These are phyloP conservation scores for Colletotrichum sojae DNA, from an alignment of 2,329 filamentous ascomycete genomes.

Conservation along the genomic window DNA sequence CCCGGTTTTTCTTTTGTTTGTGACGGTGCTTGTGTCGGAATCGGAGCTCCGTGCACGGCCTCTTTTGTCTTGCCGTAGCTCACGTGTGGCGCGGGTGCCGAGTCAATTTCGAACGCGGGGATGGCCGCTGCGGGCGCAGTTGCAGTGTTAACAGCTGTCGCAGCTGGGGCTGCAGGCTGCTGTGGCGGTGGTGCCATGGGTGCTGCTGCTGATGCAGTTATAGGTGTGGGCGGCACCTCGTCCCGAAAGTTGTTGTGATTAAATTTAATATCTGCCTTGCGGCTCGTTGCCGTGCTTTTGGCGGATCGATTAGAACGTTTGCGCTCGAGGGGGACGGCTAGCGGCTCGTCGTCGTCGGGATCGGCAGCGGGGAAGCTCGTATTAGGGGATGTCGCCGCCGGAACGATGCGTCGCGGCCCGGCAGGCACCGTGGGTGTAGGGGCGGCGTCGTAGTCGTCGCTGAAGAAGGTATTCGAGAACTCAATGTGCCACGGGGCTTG, in stretches of 20 bases:
- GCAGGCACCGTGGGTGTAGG: constrained; percentile 88
- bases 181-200: constrained; percentile 47
- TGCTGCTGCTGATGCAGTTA: background rate
- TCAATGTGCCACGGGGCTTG: constrained; percentile 61
- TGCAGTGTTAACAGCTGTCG: constrained; percentile 43
- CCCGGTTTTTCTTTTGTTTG: constrained; percentile 79
- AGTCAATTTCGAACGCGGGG: constrained; percentile 59
- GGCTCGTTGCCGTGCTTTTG: constrained; percentile 31
- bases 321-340: constrained; percentile 26
- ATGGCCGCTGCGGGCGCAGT: constrained; percentile 54
- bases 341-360: constrained; percentile 23
- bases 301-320: constrained; percentile 30
- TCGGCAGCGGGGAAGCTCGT: constrained; percentile 39
- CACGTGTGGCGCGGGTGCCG: constrained; percentile 71
- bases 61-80: constrained; percentile 73
- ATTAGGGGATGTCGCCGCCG: constrained; percentile 22
- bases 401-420: constrained; percentile 73
- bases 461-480: constrained; percentile 63
- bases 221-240: constrained; percentile 9
- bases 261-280: constrained; percentile 24
- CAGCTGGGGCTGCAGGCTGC: constrained; percentile 57
- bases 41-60: constrained; percentile 61
- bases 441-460: constrained; percentile 80
- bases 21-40: constrained; percentile 64
- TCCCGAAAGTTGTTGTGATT: constrained; percentile 17